Evolutionary conservation across 768 basidiomycete species (phyloP).

Genomic region (Russula sp.): DNA sequence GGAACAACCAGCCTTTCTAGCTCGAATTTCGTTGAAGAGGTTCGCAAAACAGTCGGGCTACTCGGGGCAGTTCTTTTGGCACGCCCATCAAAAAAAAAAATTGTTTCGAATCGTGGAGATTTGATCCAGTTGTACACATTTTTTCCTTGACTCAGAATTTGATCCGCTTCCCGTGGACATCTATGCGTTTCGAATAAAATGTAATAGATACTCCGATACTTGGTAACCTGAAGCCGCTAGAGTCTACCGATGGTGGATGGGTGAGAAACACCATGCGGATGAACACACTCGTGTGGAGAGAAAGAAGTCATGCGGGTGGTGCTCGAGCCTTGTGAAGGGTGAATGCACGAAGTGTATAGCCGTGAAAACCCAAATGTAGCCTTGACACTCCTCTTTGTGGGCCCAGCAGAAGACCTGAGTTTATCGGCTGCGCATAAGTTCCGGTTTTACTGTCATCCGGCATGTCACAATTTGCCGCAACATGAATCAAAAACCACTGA

Average conservation of each 20-base stretch:
- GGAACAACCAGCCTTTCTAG: neutral
- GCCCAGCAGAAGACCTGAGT: slow-evolving; percentile 55
- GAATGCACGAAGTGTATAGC: neutral
- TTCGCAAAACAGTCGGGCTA: neutral
- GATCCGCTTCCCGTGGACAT: neutral
- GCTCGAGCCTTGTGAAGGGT: neutral
- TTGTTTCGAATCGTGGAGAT: neutral
- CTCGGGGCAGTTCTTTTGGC: neutral
- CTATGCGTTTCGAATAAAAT: neutral
- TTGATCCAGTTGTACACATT: neutral
- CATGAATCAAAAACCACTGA: slow-evolving; percentile 31
- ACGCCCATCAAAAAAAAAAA: neutral
- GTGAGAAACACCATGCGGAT: neutral
- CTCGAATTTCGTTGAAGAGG: neutral
- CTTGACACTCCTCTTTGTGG: slow-evolving; percentile 58
- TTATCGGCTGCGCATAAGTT: slow-evolving; percentile 49
- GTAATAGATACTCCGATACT: neutral
- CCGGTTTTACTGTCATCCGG: slow-evolving; percentile 52
- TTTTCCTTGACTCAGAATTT: neutral
- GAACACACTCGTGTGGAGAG: neutral
- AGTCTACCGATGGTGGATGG: neutral
- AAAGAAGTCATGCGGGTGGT: neutral
- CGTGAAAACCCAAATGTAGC: slow-evolving; percentile 56
- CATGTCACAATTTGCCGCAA: slow-evolving; percentile 51
- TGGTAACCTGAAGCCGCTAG: too few species aligned